Percentiles rank a stretch among this genome's conserved stretches.
These are phyloP conservation scores for Pyronema omphalodes DNA, from an alignment of 495 filamentous ascomycete genomes.

Conservation along the genomic window DNA sequence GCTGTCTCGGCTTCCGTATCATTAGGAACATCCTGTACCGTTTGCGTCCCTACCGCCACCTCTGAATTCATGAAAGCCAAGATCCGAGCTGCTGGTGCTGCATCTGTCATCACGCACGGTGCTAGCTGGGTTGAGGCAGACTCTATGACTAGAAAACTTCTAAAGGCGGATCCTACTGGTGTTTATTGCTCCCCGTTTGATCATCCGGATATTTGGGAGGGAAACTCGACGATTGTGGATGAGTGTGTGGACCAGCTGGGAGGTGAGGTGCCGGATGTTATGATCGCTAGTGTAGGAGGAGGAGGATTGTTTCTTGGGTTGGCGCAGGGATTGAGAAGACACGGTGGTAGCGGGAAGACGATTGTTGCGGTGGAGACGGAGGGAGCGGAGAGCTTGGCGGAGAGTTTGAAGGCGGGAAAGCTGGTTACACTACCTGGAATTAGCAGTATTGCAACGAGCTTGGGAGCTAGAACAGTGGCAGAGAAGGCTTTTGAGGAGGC, in stretches of 20 bases:
- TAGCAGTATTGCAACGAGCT: slow-evolving; percentile 59
- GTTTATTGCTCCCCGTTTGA: slow-evolving; percentile 93
- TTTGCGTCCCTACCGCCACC: slow-evolving; percentile 59
- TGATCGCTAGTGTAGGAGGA: slow-evolving; percentile 76
- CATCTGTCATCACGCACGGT: slow-evolving; percentile 52
- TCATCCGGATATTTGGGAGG: slow-evolving; percentile 67
- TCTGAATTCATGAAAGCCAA: slow-evolving; percentile 54
- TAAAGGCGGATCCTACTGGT: slow-evolving; percentile 33
- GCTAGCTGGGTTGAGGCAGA: slow-evolving; percentile 63
- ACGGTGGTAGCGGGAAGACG: slow-evolving; percentile 19
- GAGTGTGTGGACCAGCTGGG: slow-evolving; percentile 39
- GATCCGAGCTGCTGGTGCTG: slow-evolving; percentile 46
- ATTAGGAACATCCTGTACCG: slow-evolving; percentile 55
- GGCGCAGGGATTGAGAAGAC: slow-evolving; percentile 47
- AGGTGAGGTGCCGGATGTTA: slow-evolving; percentile 34
- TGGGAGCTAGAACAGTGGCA: slow-evolving; percentile 61
- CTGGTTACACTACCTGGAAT: slow-evolving; percentile 53
- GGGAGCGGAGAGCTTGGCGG: slow-evolving; percentile 56
- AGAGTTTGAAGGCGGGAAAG: slow-evolving; percentile 38
- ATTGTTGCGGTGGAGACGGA: slow-evolving; percentile 68
- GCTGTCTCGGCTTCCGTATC: slow-evolving; percentile 58
- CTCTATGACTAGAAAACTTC: slow-evolving; percentile 41
- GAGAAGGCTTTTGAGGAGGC: slow-evolving; percentile 50
- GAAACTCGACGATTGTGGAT: slow-evolving; percentile 51
- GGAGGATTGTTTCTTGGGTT: slow-evolving; percentile 73